Evolutionary conservation across 2,329 filamentous ascomycete genomes (phyloP).

Genomic region (Blumeria graminis): DNA sequence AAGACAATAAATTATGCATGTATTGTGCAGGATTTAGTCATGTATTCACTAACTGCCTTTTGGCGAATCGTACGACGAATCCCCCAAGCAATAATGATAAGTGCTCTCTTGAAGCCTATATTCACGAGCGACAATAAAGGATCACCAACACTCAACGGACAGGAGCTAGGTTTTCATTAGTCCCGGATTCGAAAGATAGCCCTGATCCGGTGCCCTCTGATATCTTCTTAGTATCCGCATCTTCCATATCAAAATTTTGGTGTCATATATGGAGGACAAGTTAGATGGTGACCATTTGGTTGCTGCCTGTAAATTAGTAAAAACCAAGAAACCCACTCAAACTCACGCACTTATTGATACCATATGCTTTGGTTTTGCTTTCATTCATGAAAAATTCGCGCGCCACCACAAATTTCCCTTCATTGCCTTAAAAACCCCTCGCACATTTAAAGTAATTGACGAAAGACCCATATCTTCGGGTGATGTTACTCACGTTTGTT

Average conservation of each 20-base stretch:
- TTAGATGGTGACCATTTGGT: neutral
- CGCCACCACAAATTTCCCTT: neutral
- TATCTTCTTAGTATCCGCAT: neutral
- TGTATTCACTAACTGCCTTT: too few relatives aligned
- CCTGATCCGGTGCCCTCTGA: neutral
- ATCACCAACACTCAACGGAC: neutral
- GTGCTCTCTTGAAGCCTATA: neutral
- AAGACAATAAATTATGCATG: too few relatives aligned
- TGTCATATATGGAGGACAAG: neutral
- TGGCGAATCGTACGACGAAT: too few relatives aligned
- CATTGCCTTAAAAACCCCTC: neutral
- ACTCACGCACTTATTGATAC: neutral
- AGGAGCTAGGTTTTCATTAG: neutral
- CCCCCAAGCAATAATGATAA: too few relatives aligned
- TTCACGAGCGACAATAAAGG: neutral
- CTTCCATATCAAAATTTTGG: neutral
- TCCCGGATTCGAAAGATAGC: neutral
- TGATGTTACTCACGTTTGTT: neutral
- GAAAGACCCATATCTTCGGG: neutral
- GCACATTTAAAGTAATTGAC: neutral
- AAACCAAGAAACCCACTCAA: neutral
- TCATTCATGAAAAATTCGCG: neutral
- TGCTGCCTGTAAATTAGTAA: neutral
- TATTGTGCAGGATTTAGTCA: too few relatives aligned
- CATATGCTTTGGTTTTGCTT: neutral